These are phyloP conservation scores for Russula emetica DNA, from an alignment of 768 basidiomycete species.

Conservation along the genomic window DNA sequence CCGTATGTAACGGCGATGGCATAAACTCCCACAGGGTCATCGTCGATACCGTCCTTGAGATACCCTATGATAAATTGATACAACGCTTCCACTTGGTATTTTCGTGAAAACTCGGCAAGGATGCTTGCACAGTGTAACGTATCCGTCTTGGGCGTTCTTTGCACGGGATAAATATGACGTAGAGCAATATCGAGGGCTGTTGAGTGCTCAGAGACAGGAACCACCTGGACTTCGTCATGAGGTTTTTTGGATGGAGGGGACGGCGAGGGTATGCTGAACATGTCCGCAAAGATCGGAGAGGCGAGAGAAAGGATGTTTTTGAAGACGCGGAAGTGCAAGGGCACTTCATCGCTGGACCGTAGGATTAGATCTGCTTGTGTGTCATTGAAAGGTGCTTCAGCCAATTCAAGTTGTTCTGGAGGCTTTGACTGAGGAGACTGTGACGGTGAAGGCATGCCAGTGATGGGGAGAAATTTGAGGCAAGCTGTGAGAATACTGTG, in stretches of 20 bases:
- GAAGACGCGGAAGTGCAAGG: constrained; percentile 20
- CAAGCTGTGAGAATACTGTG: neutral
- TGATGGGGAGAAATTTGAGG: neutral
- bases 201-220: constrained; percentile 11
- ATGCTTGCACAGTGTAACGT: neutral
- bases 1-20: constrained; percentile 10
- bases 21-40: constrained; percentile 23
- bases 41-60: constrained; percentile 6
- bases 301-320: constrained; percentile 17
- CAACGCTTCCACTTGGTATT: constrained; percentile 19
- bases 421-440: neutral
- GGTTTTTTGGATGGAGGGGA: neutral
- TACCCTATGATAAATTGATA: neutral
- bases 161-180: constrained; percentile 22
- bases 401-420: neutral
- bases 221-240: neutral
- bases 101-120: constrained; percentile 18
- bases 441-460: neutral
- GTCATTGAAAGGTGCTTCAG: constrained; percentile 18
- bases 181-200: constrained; percentile 12
- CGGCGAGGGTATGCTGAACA: constrained; percentile 13
- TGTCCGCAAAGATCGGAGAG: constrained; percentile 13
- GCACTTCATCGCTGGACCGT: constrained; percentile 9
- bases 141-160: neutral
- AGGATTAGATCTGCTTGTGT: constrained; percentile 6